Conservation (phyloP, 352 stramenopile genomes). For the Salisapilia sapeloensis region DNA sequence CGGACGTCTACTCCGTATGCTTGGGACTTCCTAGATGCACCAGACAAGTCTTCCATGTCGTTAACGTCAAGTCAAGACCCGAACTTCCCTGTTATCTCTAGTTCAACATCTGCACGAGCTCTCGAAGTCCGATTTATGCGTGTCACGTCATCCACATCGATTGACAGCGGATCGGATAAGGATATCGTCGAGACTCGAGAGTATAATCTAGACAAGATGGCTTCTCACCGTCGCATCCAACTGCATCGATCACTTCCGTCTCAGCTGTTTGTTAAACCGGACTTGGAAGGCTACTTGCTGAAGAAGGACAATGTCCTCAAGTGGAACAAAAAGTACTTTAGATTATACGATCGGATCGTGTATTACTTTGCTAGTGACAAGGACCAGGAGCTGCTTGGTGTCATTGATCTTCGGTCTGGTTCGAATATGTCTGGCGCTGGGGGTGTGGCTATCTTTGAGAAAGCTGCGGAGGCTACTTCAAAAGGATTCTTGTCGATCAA, state of each 20-base stretch:
- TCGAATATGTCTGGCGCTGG: slow-evolving; percentile 52
- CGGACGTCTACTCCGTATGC: slow-evolving; percentile 68
- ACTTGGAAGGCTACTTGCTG: slow-evolving; percentile 63
- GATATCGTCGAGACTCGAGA: slow-evolving; percentile 73
- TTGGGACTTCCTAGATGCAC: slow-evolving; percentile 67
- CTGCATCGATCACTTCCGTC: slow-evolving; percentile 68
- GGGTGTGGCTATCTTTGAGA: slow-evolving; percentile 73
- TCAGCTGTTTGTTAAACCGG: slow-evolving; percentile 55
- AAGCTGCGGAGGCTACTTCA: slow-evolving; percentile 24
- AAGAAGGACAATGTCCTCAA: slow-evolving; percentile 83
- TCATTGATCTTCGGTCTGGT: slow-evolving; percentile 60
- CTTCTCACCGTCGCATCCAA: slow-evolving; percentile 58
- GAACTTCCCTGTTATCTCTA: slow-evolving; percentile 34
- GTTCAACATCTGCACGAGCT: slow-evolving; percentile 27
- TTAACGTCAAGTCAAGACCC: slow-evolving; percentile 45
- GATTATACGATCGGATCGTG: slow-evolving; percentile 74
- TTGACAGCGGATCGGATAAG: slow-evolving; percentile 36
- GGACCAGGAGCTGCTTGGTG: slow-evolving; percentile 67
- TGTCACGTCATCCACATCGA: slow-evolving; percentile 54
- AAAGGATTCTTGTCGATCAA: slow-evolving; percentile 68
- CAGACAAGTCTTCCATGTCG: slow-evolving; percentile 31
- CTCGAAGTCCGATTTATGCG: slow-evolving; percentile 81
- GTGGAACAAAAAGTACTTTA: slow-evolving; percentile 82
- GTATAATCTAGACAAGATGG: slow-evolving; percentile 81
- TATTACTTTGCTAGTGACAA: slow-evolving; percentile 80